phyloP scores from a whole-genome alignment of 768 basidiomycete species.

The Phlebiopsis flavidoalba region DNA sequence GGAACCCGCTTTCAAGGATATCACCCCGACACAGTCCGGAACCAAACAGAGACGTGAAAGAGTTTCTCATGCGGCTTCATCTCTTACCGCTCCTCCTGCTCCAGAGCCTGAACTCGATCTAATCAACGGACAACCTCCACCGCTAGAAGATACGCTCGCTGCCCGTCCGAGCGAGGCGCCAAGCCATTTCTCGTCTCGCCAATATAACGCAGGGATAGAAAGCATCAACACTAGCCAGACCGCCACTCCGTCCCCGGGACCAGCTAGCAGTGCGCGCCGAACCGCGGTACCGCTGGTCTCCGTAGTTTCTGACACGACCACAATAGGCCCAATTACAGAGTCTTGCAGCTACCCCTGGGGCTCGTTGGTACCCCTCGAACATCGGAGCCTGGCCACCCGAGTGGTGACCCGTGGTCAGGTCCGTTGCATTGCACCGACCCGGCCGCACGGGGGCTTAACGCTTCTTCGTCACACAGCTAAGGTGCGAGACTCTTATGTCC shows the following conservation, averaged over 20 bases:
- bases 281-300: conserved; percentile 59
- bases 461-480: conserved; percentile 29
- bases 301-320: conserved; percentile 56
- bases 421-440: background rate
- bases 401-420: background rate
- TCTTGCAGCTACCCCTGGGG: conserved; percentile 30
- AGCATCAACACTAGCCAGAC: conserved; percentile 33
- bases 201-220: conserved; percentile 57
- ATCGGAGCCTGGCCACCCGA: conserved; percentile 3
- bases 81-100: conserved; percentile 21
- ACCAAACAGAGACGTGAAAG: background rate
- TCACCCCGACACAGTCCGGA: conserved; percentile 47
- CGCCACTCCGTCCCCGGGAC: conserved; percentile 52
- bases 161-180: conserved; percentile 66
- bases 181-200: conserved; percentile 76
- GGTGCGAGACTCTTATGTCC: conserved; percentile 51
- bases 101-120: conserved; percentile 53
- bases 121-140: conserved; percentile 32
- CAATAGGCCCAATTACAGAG: conserved; percentile 55
- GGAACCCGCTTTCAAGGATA: conserved; percentile 40
- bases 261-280: conserved; percentile 75
- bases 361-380: conserved; percentile 6
- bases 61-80: conserved; percentile 19
- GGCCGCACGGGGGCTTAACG: background rate
- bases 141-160: conserved; percentile 59